Percentiles rank a stretch among this genome's conserved stretches.
phyloP scores from a whole-genome alignment of 208 protist genomes.

The Herpetomonas tarakana region DNA sequence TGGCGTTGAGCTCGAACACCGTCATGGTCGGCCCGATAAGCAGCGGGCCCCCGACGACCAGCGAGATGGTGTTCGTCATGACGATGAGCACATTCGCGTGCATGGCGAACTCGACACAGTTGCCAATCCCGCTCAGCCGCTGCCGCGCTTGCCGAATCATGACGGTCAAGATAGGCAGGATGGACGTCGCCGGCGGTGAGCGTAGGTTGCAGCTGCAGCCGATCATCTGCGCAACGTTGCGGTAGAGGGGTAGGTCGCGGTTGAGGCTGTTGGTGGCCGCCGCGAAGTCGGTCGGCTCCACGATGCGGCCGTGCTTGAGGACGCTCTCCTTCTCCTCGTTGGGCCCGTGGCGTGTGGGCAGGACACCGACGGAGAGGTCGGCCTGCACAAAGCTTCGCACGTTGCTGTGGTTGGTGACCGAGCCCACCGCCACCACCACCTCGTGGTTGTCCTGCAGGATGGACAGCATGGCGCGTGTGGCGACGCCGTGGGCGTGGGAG shows the following conservation, averaged over 20 bases:
- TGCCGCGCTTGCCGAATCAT: conserved; percentile 80
- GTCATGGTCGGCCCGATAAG: conserved; percentile 65
- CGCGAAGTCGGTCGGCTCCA: conserved; percentile 74
- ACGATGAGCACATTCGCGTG: conserved; percentile 81
- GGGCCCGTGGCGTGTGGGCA: conserved; percentile 72
- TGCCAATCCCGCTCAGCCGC: conserved; percentile 79
- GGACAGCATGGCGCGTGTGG: conserved; percentile 88
- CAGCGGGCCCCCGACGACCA: conserved; percentile 59
- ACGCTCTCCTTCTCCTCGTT: conserved; percentile 69
- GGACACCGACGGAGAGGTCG: conserved; percentile 86
- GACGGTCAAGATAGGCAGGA: conserved; percentile 79
- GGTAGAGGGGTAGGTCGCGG: conserved; percentile 72
- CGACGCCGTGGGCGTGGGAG: conserved; percentile 82
- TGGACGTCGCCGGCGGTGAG: conserved; percentile 63
- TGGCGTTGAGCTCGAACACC: conserved; percentile 79
- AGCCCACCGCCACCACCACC: conserved; percentile 91
- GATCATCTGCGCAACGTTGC: conserved; percentile 84
- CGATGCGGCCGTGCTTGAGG: conserved; percentile 47
- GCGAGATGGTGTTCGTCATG: conserved; percentile 49
- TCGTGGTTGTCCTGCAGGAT: conserved; percentile 95
- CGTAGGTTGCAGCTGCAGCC: conserved; percentile 76
- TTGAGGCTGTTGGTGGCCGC: conserved; percentile 43
- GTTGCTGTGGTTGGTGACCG: conserved; percentile 91
- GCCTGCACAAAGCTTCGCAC: conserved; percentile 90
- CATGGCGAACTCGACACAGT: conserved; percentile 80